A percentile compares a stretch with the other conserved stretches of the same genome.
Evolutionary conservation across 1,139 yeast species (phyloP).

Genomic region (Zygoascus sp.): DNA sequence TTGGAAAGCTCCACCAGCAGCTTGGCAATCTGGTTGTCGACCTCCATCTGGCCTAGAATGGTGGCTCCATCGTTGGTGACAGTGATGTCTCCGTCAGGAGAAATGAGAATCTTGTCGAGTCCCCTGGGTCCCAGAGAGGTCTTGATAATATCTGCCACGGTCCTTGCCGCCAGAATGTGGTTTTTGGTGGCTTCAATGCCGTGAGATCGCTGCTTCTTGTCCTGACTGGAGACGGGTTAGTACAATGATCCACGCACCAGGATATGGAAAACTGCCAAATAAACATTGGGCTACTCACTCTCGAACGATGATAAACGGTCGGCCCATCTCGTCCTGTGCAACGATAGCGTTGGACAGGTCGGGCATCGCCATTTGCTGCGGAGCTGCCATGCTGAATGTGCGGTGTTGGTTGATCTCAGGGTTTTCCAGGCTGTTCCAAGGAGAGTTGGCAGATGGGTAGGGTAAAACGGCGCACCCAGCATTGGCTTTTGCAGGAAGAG

Average conservation of each 20-base stretch:
- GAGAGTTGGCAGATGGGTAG: background rate
- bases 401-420: background rate
- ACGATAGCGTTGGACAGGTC: conserved; percentile 96
- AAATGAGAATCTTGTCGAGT: conserved; percentile 87
- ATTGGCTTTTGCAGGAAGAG: too few relatives aligned
- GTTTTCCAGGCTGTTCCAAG: conserved; percentile 1
- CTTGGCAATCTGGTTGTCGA: conserved; percentile 94
- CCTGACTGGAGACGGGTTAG: conserved; percentile 47
- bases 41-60: conserved; percentile 90
- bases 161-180: conserved; percentile 92
- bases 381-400: conserved; percentile 17
- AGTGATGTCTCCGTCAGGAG: conserved; percentile 95
- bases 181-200: conserved; percentile 92
- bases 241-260: background rate
- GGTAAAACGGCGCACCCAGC: too few relatives aligned
- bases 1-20: conserved; percentile 87
- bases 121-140: conserved; percentile 97
- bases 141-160: conserved; percentile 87
- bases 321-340: conserved; percentile 98
- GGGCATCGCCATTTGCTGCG: conserved; percentile 63
- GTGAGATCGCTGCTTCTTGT: conserved; percentile 83
- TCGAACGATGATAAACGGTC: conserved; percentile 95
- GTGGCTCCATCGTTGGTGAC: conserved; percentile 99
- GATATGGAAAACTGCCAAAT: background rate
- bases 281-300: conserved; percentile 40